Evolutionary conservation across 2,329 filamentous ascomycete genomes (phyloP).

Genomic region (Blastomyces silverae): DNA sequence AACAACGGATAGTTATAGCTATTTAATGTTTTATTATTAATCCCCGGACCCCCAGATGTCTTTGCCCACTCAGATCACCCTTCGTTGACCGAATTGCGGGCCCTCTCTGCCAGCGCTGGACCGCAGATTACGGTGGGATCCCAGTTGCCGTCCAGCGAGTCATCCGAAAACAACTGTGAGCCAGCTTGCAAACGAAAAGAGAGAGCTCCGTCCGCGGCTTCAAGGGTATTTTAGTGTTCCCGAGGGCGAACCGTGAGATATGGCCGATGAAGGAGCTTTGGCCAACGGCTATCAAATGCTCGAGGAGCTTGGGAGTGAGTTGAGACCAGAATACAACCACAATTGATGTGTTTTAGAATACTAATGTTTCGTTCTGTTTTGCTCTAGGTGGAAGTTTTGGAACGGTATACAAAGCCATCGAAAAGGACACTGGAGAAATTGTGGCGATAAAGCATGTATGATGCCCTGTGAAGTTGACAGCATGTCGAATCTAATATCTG

Average conservation of each 20-base stretch:
- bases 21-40: slow-evolving; percentile 1
- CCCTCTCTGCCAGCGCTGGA: not conserved
- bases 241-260: slow-evolving; percentile 22
- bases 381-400: slow-evolving; percentile 81
- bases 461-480: slow-evolving; percentile 17
- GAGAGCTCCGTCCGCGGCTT: not conserved
- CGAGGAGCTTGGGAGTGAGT: slow-evolving; percentile 90
- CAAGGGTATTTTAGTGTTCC: not conserved
- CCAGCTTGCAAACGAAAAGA: not conserved
- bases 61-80: not conserved
- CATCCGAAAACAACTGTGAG: not conserved
- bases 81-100: not conserved
- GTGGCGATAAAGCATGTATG: slow-evolving; percentile 95
- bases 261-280: slow-evolving; percentile 50
- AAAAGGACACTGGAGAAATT: slow-evolving; percentile 80
- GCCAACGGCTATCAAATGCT: slow-evolving; percentile 87
- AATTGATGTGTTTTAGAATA: slow-evolving; percentile 8
- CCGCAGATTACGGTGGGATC: not conserved
- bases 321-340: slow-evolving; percentile 6
- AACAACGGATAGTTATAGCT: not conserved
- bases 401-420: slow-evolving; percentile 93
- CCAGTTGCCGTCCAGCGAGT: not conserved
- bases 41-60: not conserved
- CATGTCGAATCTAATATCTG: not conserved
- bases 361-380: slow-evolving; percentile 18